Evolutionary conservation across 306 rosid species (phyloP).

Genomic region (Prinsepia uniflora): DNA sequence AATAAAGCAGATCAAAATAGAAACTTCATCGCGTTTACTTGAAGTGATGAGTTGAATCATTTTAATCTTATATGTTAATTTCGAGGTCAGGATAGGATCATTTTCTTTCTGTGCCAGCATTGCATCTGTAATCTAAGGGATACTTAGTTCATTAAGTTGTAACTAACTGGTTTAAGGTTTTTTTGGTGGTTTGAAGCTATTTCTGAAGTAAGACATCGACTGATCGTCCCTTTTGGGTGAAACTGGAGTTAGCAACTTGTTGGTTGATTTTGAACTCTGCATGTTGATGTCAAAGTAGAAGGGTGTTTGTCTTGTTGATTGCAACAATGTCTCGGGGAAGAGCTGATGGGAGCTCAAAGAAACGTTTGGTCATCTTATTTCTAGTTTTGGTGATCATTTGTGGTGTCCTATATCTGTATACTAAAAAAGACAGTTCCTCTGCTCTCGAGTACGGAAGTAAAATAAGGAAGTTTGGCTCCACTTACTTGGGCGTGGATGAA

Average conservation of each 20-base stretch:
- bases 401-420: constrained; percentile 65
- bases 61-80: not conserved
- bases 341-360: constrained; percentile 77
- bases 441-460: constrained; percentile 73
- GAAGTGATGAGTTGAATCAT: not conserved
- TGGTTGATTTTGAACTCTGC: constrained; percentile 4
- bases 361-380: constrained; percentile 57
- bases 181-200: constrained; percentile 2
- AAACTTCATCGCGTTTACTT: not conserved
- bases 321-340: constrained; percentile 79
- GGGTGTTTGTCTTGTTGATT: constrained; percentile 9
- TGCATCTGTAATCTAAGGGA: not conserved
- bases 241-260: not conserved
- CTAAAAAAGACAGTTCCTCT: constrained; percentile 54
- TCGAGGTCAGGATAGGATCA: constrained; percentile 1
- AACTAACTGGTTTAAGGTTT: constrained; percentile 17
- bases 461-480: constrained; percentile 66
- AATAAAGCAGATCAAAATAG: not conserved
- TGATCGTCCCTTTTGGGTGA: constrained; percentile 12
- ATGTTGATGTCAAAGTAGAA: constrained; percentile 26
- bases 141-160: not conserved
- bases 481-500: constrained; percentile 76
- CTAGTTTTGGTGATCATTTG: constrained; percentile 51
- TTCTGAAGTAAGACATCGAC: not conserved
- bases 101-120: not conserved